phyloP scores from a whole-genome alignment of 2,329 filamentous ascomycete genomes.

The Cladosporium oxysporum region DNA sequence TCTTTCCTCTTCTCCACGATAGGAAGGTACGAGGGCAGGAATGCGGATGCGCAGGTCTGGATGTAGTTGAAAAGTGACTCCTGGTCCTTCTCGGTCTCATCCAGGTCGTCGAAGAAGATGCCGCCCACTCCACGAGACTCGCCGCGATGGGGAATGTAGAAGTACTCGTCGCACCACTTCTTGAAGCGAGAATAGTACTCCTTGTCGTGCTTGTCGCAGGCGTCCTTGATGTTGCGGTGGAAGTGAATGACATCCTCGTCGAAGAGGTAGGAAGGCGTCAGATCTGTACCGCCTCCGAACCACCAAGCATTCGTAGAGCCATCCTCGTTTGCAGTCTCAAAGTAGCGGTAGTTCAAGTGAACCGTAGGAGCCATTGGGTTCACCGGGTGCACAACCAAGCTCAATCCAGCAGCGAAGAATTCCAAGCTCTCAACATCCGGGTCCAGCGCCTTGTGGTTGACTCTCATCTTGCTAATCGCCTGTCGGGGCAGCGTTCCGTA shows the following conservation, averaged over 20 bases:
- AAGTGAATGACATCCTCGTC: constrained; percentile 97
- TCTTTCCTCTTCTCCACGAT: constrained; percentile 88
- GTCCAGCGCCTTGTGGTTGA: constrained; percentile 88
- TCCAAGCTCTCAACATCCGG: constrained; percentile 77
- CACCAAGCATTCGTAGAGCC: constrained; percentile 88
- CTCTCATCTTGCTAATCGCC: constrained; percentile 90
- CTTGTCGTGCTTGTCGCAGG: constrained; percentile 91
- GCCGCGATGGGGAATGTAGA: constrained; percentile 85
- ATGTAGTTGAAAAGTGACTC: constrained; percentile 90
- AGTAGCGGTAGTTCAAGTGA: constrained; percentile 97
- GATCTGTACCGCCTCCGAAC: constrained; percentile 93
- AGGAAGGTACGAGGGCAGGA: constrained; percentile 86
- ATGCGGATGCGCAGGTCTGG: constrained; percentile 80
- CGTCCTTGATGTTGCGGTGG: constrained; percentile 88
- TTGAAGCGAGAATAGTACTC: constrained; percentile 94
- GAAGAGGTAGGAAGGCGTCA: constrained; percentile 92
- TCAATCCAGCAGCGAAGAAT: constrained; percentile 94
- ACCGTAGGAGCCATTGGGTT: constrained; percentile 98
- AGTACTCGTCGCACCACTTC: constrained; percentile 98
- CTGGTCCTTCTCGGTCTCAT: constrained; percentile 80
- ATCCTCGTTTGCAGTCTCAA: constrained; percentile 87
- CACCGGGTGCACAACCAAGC: constrained; percentile 86
- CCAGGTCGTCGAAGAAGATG: constrained; percentile 98
- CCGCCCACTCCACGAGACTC: constrained; percentile 88
- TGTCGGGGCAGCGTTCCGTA: constrained; percentile 86